A percentile compares a stretch with the other conserved stretches of the same genome.
These are phyloP conservation scores for Rachicladosporium sp. DNA, from an alignment of 2,329 filamentous ascomycete species.

Conservation along the genomic window DNA sequence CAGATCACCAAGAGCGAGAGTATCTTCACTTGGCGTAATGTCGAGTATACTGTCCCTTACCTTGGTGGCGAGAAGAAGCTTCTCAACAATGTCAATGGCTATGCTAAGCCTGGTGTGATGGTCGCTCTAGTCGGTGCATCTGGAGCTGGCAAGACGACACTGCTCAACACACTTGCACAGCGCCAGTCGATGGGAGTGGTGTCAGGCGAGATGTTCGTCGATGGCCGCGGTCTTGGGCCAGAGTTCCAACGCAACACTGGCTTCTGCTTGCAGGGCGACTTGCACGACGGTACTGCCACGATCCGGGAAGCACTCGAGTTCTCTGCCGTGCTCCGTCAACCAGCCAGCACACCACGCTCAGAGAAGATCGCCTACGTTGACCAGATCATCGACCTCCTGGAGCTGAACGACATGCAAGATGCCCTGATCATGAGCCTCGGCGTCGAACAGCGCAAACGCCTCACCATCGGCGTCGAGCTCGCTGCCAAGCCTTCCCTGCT, in stretches of 20 bases:
- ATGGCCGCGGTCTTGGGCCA: conserved; percentile 46
- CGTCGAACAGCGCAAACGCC: conserved; percentile 58
- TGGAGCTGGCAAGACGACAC: conserved; percentile 63
- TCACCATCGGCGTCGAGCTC: conserved; percentile 63
- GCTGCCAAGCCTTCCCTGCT: conserved; percentile 56
- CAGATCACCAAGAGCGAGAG: conserved; percentile 46
- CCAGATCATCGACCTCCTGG: conserved; percentile 52
- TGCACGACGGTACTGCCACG: conserved; percentile 56
- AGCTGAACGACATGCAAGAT: conserved; percentile 55
- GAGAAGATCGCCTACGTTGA: conserved; percentile 58
- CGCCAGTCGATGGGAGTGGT: conserved; percentile 41
- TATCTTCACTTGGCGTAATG: conserved; percentile 59
- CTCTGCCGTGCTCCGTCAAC: conserved; percentile 53
- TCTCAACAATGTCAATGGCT: conserved; percentile 60
- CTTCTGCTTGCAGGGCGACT: conserved; percentile 60
- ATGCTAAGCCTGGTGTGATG: conserved; percentile 63
- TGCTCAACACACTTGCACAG: conserved; percentile 64
- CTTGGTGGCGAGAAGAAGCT: conserved; percentile 50
- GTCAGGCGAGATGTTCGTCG: conserved; percentile 43
- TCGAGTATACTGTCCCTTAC: conserved; percentile 62
- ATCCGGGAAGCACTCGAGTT: conserved; percentile 59
- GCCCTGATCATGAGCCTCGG: conserved; percentile 52
- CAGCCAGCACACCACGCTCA: conserved; percentile 37
- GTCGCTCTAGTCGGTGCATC: conserved; percentile 67
- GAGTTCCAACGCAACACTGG: conserved; percentile 59